These are phyloP conservation scores for Nannochloropsis salina DNA, from an alignment of 108 stramenopile genomes.

Conservation along the genomic window DNA sequence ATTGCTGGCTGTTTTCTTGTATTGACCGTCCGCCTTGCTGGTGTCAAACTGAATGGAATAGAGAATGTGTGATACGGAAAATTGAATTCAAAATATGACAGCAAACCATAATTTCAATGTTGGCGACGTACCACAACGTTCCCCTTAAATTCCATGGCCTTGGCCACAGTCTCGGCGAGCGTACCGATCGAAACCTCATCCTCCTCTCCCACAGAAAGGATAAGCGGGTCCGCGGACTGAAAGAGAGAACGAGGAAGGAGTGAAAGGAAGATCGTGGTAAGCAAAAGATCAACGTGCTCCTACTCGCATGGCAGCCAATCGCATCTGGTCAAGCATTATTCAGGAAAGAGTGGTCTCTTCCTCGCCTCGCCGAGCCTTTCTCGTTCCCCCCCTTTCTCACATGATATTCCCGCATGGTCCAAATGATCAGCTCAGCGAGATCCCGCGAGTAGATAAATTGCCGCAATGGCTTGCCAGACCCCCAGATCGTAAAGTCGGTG, in stretches of 20 bases:
- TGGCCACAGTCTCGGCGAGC: conserved; percentile 80
- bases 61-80: not conserved
- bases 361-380: not conserved
- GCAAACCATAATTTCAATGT: not conserved
- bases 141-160: conserved; percentile 82
- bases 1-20: conserved; percentile 96
- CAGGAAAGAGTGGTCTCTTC: not conserved
- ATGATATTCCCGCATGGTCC: conserved; percentile 83
- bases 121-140: conserved; percentile 36
- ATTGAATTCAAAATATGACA: not conserved
- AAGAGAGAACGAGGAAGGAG: not conserved
- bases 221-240: not conserved
- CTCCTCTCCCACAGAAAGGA: conserved; percentile 29
- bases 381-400: conserved; percentile 34
- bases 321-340: not conserved
- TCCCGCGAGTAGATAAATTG: conserved; percentile 93
- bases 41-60: conserved; percentile 62
- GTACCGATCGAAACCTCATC: conserved; percentile 92
- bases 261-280: conserved; percentile 63
- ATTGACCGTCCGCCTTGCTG: conserved; percentile 91
- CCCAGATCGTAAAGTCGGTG: conserved; percentile 92
- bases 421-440: conserved; percentile 89
- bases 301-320: conserved; percentile 54
- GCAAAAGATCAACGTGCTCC: conserved; percentile 82
- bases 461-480: conserved; percentile 83